Base-by-base conservation (phyloP, 805 yeast genomes). In the Myxozyma neotropica region DNA sequence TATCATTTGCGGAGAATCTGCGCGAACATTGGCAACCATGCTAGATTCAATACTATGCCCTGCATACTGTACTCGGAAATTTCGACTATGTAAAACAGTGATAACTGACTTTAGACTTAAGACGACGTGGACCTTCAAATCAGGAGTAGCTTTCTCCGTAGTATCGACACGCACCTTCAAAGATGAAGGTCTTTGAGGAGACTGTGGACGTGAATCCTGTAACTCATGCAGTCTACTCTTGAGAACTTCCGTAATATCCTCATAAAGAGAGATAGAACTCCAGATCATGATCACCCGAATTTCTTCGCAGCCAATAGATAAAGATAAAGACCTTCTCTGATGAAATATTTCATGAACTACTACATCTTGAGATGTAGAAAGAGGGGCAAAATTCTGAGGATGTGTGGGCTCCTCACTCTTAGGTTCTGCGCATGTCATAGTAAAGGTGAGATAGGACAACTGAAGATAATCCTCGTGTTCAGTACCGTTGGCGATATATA, bases 381-480 rank as follows among this genome's bases (percentile, higher is more conserved):
- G n/a, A n/a, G 31, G 31, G 7, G 36, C n/a, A 7, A 27, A 6
- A 23, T 21, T 13, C 21, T 2, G 33, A 13, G 35, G 31, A 15
- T 5, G 48, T 8, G 17, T 12, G 19, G 45, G 39, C 35, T 7
- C 27, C 13, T n/a, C 19, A 13, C 12, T 4, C 5, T 29, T 23
- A 13, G 40, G 51, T 36, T 47, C 44, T 17, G 15, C 46, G 29
- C 38, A 12, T 4, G 51, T 46, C 38, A 61, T 55, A 13, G 64
- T 67, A 12, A 72, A 19, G 51, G 73, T 70, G 8, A 71, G 40
- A 48, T 70, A 69, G 27, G 73, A 75, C 24, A 74, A 54, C 38
- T 70, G 68, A 5, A 76, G 23, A 55, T 63, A 74, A 46, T 70
- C 71, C 35, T 75, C 77, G 48, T 75, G 75, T 7, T 57, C 55